A percentile compares a stretch with the other conserved stretches of the same genome.
Conservation (phyloP, 2,329 filamentous ascomycete genomes). For the Aspergillus uvarum region DNA sequence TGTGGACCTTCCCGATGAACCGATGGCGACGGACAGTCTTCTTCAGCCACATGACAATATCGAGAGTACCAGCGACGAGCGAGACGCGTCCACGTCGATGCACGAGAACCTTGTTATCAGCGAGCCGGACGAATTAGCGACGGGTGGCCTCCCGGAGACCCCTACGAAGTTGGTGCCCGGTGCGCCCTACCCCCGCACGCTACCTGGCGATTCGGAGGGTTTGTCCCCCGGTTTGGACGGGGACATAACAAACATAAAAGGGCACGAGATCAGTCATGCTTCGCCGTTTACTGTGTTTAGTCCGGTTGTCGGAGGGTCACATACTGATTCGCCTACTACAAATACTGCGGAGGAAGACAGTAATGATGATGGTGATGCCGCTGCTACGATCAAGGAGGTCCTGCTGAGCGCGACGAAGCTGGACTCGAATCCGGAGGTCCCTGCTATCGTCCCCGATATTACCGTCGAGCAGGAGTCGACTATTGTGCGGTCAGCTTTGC, state of each 20-base stretch:
- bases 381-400: slow-evolving; percentile 15
- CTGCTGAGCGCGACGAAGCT: slow-evolving; percentile 4
- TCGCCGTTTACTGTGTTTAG: neutral
- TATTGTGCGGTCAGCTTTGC: slow-evolving; percentile 38
- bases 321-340: neutral
- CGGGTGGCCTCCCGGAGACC: slow-evolving; percentile 10
- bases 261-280: slow-evolving; percentile 5
- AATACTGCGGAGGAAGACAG: slow-evolving; percentile 6
- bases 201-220: slow-evolving; percentile 21
- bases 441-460: slow-evolving; percentile 24
- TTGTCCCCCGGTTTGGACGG: slow-evolving; percentile 6
- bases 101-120: slow-evolving; percentile 10
- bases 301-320: neutral
- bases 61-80: slow-evolving; percentile 9
- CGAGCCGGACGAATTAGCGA: slow-evolving; percentile 19
- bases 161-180: slow-evolving; percentile 11
- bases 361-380: slow-evolving; percentile 5
- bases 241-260: slow-evolving; percentile 17
- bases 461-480: slow-evolving; percentile 34
- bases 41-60: slow-evolving; percentile 3
- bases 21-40: slow-evolving; percentile 12
- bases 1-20: slow-evolving; percentile 13
- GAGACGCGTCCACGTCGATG: slow-evolving; percentile 22
- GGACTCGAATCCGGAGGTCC: slow-evolving; percentile 4
- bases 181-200: slow-evolving; percentile 21